These are phyloP conservation scores for Cercospora zeae-maydis DNA, from an alignment of 2,329 filamentous ascomycete species.

Conservation along the genomic window DNA sequence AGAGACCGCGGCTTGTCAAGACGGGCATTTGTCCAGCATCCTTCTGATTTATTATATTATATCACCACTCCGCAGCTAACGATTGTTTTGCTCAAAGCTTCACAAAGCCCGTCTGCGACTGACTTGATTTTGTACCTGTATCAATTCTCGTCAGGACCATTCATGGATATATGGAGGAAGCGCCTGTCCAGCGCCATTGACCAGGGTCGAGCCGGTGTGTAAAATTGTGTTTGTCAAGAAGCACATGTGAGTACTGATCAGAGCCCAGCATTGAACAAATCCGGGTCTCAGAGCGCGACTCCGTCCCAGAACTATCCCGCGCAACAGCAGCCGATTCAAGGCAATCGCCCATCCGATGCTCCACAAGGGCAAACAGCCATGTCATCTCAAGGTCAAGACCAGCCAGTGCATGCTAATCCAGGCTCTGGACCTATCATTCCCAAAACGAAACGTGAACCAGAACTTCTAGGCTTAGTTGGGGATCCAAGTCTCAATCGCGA, in stretches of 20 bases:
- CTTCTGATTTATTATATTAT: not conserved
- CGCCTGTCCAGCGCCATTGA: constrained; percentile 3
- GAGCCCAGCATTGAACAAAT: constrained; percentile 5
- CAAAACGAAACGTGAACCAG: constrained; percentile 17
- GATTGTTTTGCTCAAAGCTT: not conserved
- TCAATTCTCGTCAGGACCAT: not conserved
- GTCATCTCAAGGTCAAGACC: not conserved
- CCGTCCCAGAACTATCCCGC: constrained; percentile 6
- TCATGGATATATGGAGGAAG: constrained; percentile 10
- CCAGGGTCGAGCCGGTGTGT: constrained; percentile 8
- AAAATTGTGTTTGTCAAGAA: not conserved
- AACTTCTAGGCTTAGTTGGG: constrained; percentile 15
- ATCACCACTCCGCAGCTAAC: not conserved
- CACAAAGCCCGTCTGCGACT: not conserved
- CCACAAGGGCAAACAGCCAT: not conserved
- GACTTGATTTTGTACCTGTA: not conserved
- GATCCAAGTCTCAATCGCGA: constrained; percentile 20
- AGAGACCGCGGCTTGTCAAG: not conserved
- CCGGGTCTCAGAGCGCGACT: constrained; percentile 1
- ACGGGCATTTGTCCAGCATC: not conserved
- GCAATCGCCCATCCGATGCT: not conserved
- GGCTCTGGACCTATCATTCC: constrained; percentile 14
- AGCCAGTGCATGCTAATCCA: constrained; percentile 8
- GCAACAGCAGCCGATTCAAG: constrained; percentile 7
- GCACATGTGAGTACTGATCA: not conserved